Evolutionary conservation across 192 early-diverging fungal genomes (phyloP).

Genomic region (Podila minutissima): DNA sequence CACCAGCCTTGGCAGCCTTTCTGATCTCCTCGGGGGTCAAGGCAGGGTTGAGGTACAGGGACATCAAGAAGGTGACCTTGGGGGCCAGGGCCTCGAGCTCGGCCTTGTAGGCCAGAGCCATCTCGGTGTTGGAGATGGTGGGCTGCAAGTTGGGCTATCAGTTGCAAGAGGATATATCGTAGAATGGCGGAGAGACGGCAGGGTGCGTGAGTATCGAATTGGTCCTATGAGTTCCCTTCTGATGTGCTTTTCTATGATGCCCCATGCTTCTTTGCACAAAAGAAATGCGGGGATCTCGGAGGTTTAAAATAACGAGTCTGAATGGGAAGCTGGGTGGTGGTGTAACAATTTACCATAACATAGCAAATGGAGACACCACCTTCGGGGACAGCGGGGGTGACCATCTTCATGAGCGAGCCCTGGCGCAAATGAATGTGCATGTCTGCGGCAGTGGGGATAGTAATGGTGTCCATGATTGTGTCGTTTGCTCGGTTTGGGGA

Average conservation of each 20-base stretch:
- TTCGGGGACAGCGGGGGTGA: conserved; percentile 82
- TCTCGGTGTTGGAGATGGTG: conserved; percentile 85
- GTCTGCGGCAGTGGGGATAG: conserved; percentile 81
- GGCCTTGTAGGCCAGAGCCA: conserved; percentile 86
- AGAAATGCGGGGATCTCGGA: neutral
- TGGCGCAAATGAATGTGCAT: conserved; percentile 96
- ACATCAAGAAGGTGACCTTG: conserved; percentile 90
- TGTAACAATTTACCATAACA: conserved; percentile 79
- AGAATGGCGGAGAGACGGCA: neutral
- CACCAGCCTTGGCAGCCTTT: conserved; percentile 84
- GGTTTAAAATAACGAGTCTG: neutral
- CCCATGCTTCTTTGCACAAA: neutral
- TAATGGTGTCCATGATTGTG: conserved; percentile 54
- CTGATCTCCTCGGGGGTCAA: conserved; percentile 91
- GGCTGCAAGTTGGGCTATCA: conserved; percentile 92
- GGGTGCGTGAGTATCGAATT: neutral
- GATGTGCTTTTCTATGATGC: neutral
- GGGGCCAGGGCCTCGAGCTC: conserved; percentile 86
- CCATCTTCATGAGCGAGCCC: conserved; percentile 88
- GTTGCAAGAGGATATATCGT: neutral
- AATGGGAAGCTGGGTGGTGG: neutral
- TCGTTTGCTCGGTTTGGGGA: conserved; percentile 2
- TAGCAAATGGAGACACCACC: conserved; percentile 89
- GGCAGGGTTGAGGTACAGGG: conserved; percentile 88
- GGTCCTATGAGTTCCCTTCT: neutral